A percentile compares a stretch with the other conserved stretches of the same genome.
Conservation (phyloP, 805 yeast genomes). For the Sugiyamaella qingdaonensis region DNA sequence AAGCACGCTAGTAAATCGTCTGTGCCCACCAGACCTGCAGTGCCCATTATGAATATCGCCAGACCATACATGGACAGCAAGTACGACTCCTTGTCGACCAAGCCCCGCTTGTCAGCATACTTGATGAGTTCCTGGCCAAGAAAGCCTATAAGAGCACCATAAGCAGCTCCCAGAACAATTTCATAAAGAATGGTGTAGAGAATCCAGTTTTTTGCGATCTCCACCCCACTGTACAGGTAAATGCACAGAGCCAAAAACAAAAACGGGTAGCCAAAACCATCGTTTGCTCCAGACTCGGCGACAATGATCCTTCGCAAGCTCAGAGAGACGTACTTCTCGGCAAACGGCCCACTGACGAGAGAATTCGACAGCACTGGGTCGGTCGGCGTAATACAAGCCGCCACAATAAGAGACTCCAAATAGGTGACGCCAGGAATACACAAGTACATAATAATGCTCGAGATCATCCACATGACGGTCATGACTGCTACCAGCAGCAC, state of each 20-base stretch:
- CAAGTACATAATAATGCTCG: conserved; percentile 59
- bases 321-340: conserved; percentile 56
- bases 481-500: conserved; percentile 61
- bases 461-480: conserved; percentile 66
- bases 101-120: conserved; percentile 42
- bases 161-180: conserved; percentile 48
- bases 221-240: conserved; percentile 47
- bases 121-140: conserved; percentile 47
- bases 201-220: conserved; percentile 61
- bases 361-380: conserved; percentile 75
- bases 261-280: conserved; percentile 60
- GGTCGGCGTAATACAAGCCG: conserved; percentile 73
- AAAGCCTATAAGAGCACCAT: conserved; percentile 53
- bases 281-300: conserved; percentile 75
- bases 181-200: conserved; percentile 58
- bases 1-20: conserved; percentile 71
- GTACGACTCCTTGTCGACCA: conserved; percentile 64
- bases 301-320: conserved; percentile 56
- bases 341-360: conserved; percentile 68
- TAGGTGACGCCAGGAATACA: conserved; percentile 55
- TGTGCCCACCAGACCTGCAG: conserved; percentile 60
- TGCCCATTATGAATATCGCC: conserved; percentile 57
- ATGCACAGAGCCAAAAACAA: conserved; percentile 56
- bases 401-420: conserved; percentile 53
- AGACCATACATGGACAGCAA: conserved; percentile 47